These are phyloP conservation scores for Aspergillus thermomutatus DNA, from an alignment of 2,329 filamentous ascomycete genomes.

Conservation along the genomic window DNA sequence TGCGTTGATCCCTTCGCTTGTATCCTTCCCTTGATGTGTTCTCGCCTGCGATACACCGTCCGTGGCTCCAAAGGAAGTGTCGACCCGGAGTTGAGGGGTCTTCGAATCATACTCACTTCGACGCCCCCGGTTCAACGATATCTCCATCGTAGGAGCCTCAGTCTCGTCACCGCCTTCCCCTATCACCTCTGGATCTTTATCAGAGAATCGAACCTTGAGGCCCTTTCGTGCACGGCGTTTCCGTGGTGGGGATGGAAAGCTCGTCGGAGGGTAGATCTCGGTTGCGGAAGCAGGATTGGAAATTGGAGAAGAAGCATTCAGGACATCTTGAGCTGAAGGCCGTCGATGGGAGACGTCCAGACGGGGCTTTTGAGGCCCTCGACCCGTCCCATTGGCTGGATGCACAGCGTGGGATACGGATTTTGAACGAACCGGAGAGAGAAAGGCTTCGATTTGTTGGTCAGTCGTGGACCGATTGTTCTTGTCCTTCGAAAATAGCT, in stretches of 20 bases:
- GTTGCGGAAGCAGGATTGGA: constrained; percentile 15
- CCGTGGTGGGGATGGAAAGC: constrained; percentile 20
- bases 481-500: constrained; percentile 47
- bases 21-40: constrained; percentile 13
- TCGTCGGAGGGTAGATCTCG: constrained; percentile 21
- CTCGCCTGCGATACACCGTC: constrained; percentile 8
- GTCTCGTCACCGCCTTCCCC: constrained; percentile 90
- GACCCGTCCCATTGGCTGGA: constrained; percentile 16
- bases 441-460: constrained; percentile 55
- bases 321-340: constrained; percentile 29
- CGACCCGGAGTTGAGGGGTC: constrained; percentile 28
- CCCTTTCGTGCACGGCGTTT: constrained; percentile 58
- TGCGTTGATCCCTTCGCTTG: constrained; percentile 10
- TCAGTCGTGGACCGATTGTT: constrained; percentile 36
- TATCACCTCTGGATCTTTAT: constrained; percentile 73
- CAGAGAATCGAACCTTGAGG: constrained; percentile 70
- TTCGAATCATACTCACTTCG: constrained; percentile 10
- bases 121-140: constrained; percentile 50
- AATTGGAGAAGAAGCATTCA: constrained; percentile 14
- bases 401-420: constrained; percentile 15
- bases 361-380: constrained; percentile 31
- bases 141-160: constrained; percentile 66
- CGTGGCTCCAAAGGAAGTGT: constrained; percentile 30
- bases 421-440: constrained; percentile 51
- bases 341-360: constrained; percentile 35